These are phyloP conservation scores for Pichia occidentalis DNA, from an alignment of 805 yeast species.

Conservation along the genomic window DNA sequence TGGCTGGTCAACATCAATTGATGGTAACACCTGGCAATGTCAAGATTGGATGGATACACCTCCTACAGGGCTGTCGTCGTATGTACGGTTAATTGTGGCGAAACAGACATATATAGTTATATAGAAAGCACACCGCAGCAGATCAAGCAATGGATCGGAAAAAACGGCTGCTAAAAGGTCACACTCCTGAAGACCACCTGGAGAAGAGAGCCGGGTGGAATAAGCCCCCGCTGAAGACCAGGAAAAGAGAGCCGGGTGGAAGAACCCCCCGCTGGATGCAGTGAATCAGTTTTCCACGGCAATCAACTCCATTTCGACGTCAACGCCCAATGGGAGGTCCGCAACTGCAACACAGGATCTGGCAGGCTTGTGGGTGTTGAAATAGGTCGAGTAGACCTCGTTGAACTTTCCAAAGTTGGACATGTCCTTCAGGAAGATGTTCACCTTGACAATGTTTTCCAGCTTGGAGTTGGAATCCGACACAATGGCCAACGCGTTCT, in stretches of 20 bases:
- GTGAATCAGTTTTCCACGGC: constrained; percentile 55
- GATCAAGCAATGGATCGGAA: no score
- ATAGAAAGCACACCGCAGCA: no score
- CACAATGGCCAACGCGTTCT: constrained; percentile 64
- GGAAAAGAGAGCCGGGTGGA: no score
- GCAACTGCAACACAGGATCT: constrained; percentile 97
- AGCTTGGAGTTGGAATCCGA: constrained; percentile 81
- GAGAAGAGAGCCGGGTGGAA: no score
- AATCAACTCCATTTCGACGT: constrained; percentile 85
- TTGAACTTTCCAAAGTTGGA: constrained; percentile 78
- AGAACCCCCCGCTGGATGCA: constrained; percentile 1
- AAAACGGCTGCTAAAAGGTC: neutral
- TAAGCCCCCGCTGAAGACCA: no score
- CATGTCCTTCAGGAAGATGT: constrained; percentile 89
- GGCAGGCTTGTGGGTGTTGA: constrained; percentile 80
- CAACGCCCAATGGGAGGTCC: constrained; percentile 81
- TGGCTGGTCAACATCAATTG: no score
- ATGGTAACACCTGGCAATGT: no score
- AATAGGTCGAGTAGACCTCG: constrained; percentile 73
- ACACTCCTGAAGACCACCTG: no score
- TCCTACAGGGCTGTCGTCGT: no score
- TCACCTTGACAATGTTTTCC: constrained; percentile 80
- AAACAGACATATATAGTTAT: no score
- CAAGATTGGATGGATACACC: no score
- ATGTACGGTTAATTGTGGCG: no score